These are phyloP conservation scores for Cnidoscolus chayamansa DNA, from an alignment of 441 rosid species.

Conservation along the genomic window DNA sequence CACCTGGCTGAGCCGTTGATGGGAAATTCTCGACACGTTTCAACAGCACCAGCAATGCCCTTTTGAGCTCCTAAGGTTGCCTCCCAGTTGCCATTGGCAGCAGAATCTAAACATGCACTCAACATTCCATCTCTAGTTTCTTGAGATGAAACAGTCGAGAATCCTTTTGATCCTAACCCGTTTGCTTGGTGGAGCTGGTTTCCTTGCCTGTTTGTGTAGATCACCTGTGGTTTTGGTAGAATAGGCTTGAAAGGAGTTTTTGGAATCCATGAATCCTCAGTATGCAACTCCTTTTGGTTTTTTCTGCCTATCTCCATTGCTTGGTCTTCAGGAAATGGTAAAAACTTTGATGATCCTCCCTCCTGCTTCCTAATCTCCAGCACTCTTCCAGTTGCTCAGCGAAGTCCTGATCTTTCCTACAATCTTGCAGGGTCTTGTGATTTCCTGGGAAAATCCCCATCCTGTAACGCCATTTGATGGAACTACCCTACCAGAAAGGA, in stretches of 20 bases:
- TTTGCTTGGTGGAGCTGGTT: slow-evolving; percentile 24
- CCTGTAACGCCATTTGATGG: slow-evolving; percentile 18
- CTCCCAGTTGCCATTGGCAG: slow-evolving; percentile 14
- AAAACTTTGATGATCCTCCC: not conserved
- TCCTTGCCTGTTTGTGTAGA: slow-evolving; percentile 29
- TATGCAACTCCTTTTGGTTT: slow-evolving; percentile 24
- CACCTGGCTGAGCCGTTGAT: slow-evolving; percentile 18
- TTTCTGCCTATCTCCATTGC: slow-evolving; percentile 32
- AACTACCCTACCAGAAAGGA: slow-evolving; percentile 15
- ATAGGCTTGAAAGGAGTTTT: slow-evolving; percentile 42
- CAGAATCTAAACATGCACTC: slow-evolving; percentile 13
- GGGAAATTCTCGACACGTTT: slow-evolving; percentile 22
- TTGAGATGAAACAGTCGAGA: slow-evolving; percentile 29
- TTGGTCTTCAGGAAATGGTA: slow-evolving; percentile 6
- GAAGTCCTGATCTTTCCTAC: not conserved
- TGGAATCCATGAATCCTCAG: slow-evolving; percentile 45
- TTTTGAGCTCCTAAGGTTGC: slow-evolving; percentile 8
- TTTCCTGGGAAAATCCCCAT: slow-evolving; percentile 17
- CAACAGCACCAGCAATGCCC: slow-evolving; percentile 3
- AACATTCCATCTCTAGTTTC: slow-evolving; percentile 18
- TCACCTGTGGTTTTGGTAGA: slow-evolving; percentile 29
- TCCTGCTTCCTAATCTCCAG: not conserved
- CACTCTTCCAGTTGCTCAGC: slow-evolving; percentile 2
- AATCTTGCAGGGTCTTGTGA: not conserved
- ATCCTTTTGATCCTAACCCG: slow-evolving; percentile 29